Percentiles rank a stretch among this genome's conserved stretches.
Evolutionary conservation across 2,329 filamentous ascomycete species (phyloP).

Genomic region (Proliferodiscus dingleyae): DNA sequence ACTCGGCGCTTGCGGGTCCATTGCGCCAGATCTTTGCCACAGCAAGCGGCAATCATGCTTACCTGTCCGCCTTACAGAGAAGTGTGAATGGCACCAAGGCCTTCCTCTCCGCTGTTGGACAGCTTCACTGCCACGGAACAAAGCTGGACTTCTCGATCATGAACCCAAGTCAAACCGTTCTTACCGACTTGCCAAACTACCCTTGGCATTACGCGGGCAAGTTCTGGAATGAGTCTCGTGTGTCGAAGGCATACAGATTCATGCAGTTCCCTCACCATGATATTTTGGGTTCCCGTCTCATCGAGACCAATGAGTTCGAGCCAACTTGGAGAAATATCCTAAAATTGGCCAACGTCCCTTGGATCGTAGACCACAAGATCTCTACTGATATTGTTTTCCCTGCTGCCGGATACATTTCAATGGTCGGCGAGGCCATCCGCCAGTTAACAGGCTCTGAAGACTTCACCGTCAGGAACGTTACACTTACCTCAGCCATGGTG

Average conservation of each 20-base stretch:
- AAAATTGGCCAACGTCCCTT: constrained; percentile 35
- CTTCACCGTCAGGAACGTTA: constrained; percentile 5
- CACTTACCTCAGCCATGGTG: constrained; percentile 21
- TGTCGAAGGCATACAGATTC: constrained; percentile 43
- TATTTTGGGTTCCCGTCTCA: constrained; percentile 23
- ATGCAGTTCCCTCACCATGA: constrained; percentile 40
- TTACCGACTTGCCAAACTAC: constrained; percentile 45
- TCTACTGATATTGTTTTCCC: constrained; percentile 45
- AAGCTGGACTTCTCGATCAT: constrained; percentile 3
- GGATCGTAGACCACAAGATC: constrained; percentile 46
- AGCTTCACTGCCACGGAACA: constrained; percentile 4
- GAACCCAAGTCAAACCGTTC: constrained; percentile 36
- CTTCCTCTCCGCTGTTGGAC: constrained; percentile 8
- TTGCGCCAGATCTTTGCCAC: constrained; percentile 18
- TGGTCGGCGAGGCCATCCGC: constrained; percentile 15
- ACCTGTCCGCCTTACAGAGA: constrained; percentile 7
- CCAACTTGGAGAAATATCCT: constrained; percentile 30
- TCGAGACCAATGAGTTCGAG: constrained; percentile 18
- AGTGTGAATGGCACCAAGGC: constrained; percentile 4
- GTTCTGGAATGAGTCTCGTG: constrained; percentile 49
- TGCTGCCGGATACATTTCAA: constrained; percentile 35
- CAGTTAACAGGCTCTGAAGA: constrained; percentile 18
- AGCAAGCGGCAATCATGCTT: constrained; percentile 2
- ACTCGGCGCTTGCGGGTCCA: constrained; percentile 20
- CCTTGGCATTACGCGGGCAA: constrained; percentile 46